A percentile compares a stretch with the other conserved stretches of the same genome.
These are phyloP conservation scores for Chaetomiaceae sp. DNA, from an alignment of 2,329 filamentous ascomycete species.

Conservation along the genomic window DNA sequence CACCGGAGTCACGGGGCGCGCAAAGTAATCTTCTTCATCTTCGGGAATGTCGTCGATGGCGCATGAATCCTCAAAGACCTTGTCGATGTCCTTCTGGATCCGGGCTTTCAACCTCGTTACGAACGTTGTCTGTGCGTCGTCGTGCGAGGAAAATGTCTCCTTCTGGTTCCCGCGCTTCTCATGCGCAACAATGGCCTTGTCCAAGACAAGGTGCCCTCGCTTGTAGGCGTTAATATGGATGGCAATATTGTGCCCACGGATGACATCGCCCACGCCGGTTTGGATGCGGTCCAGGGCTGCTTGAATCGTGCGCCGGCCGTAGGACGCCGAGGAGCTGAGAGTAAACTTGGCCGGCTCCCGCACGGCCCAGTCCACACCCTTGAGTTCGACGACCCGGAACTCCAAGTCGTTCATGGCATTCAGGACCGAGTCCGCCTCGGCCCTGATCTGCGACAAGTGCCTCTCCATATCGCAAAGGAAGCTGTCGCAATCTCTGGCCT, in stretches of 20 bases:
- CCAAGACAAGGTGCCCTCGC: constrained; percentile 50
- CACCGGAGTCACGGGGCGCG: constrained; percentile 10
- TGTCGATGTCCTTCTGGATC: constrained; percentile 45
- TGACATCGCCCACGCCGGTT: constrained; percentile 45
- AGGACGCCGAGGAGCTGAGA: constrained; percentile 39
- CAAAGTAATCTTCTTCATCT: constrained; percentile 17
- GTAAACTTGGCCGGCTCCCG: constrained; percentile 44
- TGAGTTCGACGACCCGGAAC: constrained; percentile 44
- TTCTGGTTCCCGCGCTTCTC: constrained; percentile 31
- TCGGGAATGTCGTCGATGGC: constrained; percentile 38
- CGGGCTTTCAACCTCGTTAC: constrained; percentile 41
- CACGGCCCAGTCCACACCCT: constrained; percentile 43
- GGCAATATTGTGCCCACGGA: constrained; percentile 44
- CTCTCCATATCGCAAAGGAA: constrained; percentile 41
- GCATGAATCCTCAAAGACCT: constrained; percentile 50
- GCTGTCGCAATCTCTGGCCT: constrained; percentile 41
- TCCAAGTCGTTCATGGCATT: constrained; percentile 45
- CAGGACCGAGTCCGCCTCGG: constrained; percentile 40
- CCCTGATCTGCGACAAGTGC: constrained; percentile 36
- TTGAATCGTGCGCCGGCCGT: constrained; percentile 43
- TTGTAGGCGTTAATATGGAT: constrained; percentile 48
- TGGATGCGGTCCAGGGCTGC: constrained; percentile 49
- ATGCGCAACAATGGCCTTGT: constrained; percentile 43
- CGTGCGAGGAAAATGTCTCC: constrained; percentile 32
- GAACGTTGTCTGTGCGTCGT: constrained; percentile 37